Evolutionary conservation across 2,329 filamentous ascomycete genomes (phyloP).

Genomic region (Aspergillus chevalieri): DNA sequence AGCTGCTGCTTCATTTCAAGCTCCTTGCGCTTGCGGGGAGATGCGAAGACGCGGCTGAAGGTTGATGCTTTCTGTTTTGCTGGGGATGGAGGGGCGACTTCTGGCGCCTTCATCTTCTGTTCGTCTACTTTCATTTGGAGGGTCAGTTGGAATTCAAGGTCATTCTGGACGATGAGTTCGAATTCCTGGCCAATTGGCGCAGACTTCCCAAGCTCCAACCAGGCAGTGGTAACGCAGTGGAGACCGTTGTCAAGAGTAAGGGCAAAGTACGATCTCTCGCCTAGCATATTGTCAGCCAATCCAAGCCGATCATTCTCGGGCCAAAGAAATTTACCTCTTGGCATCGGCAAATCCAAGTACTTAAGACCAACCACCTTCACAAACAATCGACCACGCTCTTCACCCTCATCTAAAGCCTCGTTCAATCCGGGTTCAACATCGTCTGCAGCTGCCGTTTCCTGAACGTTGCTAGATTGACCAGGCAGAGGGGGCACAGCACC

Average conservation of each 20-base stretch:
- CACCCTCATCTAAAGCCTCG: slow-evolving; percentile 64
- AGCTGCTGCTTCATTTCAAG: slow-evolving; percentile 77
- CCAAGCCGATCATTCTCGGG: neutral
- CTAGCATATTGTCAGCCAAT: slow-evolving; percentile 38
- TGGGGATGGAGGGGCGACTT: slow-evolving; percentile 46
- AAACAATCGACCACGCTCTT: slow-evolving; percentile 84
- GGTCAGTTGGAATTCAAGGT: slow-evolving; percentile 97
- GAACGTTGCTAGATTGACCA: slow-evolving; percentile 75
- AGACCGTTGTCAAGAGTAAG: slow-evolving; percentile 96
- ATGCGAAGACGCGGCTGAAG: slow-evolving; percentile 87
- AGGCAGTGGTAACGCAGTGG: slow-evolving; percentile 94
- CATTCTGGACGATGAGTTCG: slow-evolving; percentile 91
- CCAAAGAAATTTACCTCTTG: slow-evolving; percentile 63
- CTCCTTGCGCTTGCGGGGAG: slow-evolving; percentile 94
- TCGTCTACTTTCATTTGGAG: slow-evolving; percentile 91
- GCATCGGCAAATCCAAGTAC: slow-evolving; percentile 84
- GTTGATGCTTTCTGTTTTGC: slow-evolving; percentile 75
- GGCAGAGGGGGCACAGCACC: slow-evolving; percentile 76
- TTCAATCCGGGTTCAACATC: slow-evolving; percentile 62
- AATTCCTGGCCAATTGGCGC: slow-evolving; percentile 97
- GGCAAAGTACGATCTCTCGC: slow-evolving; percentile 88
- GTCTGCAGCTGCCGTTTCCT: slow-evolving; percentile 55
- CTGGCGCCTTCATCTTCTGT: slow-evolving; percentile 53
- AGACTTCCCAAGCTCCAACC: slow-evolving; percentile 84
- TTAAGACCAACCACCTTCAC: slow-evolving; percentile 99